These are phyloP conservation scores for Rhinocladiella mackenziei DNA, from an alignment of 2,329 filamentous ascomycete genomes.

Conservation along the genomic window DNA sequence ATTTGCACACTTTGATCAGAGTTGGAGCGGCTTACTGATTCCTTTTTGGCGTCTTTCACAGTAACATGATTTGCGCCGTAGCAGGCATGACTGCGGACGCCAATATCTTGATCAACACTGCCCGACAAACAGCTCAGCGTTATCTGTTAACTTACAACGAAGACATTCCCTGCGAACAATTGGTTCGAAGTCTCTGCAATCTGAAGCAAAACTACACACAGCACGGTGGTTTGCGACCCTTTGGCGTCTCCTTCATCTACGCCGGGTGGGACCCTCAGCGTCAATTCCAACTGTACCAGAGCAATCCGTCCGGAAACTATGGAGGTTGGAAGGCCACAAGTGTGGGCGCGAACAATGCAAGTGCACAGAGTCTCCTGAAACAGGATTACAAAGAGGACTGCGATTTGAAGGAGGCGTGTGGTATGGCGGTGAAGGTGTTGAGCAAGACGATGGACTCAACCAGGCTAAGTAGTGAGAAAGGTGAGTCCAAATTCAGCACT, in stretches of 20 bases:
- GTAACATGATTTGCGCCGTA: conserved; percentile 99
- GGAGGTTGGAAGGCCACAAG: conserved; percentile 99
- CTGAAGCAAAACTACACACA: conserved; percentile 99
- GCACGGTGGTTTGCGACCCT: conserved; percentile 94
- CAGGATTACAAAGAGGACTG: conserved; percentile 99
- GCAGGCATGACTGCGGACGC: conserved; percentile 99
- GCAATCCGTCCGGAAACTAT: conserved; percentile 98
- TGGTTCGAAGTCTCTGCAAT: conserved; percentile 93
- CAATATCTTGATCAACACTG: conserved; percentile 99
- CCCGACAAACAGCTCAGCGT: conserved; percentile 90
- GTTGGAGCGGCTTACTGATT: no score
- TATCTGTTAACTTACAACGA: conserved; percentile 99
- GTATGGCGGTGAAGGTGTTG: conserved; percentile 94
- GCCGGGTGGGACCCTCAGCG: conserved; percentile 94
- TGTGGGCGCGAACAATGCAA: conserved; percentile 96
- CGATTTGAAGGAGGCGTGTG: conserved; percentile 91
- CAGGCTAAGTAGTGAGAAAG: conserved; percentile 98
- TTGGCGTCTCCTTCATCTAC: conserved; percentile 99
- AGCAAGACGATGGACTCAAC: conserved; percentile 99
- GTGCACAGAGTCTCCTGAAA: conserved; percentile 93
- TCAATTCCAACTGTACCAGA: conserved; percentile 98
- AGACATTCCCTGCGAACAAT: conserved; percentile 98
- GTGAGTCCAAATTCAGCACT: conserved; percentile 52
- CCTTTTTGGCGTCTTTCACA: no score
- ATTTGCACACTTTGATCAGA: neutral